These are phyloP conservation scores for Phyllosticta capitalensis DNA, from an alignment of 2,329 filamentous ascomycete genomes.

Conservation along the genomic window DNA sequence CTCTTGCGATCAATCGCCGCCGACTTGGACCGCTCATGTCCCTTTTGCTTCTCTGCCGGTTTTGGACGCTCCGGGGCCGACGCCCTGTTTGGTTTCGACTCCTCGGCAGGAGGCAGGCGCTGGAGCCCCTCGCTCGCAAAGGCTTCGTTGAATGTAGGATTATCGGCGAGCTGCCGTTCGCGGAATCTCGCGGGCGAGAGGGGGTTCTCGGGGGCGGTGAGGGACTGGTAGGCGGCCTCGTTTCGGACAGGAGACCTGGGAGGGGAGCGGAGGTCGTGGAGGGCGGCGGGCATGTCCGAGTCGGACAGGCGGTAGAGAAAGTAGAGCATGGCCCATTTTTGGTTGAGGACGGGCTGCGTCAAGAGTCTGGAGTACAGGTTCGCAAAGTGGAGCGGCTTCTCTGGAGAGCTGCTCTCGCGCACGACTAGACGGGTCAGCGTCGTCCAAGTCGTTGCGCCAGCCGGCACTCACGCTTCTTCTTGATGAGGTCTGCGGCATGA, in stretches of 20 bases:
- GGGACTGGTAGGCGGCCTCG: conserved; percentile 1
- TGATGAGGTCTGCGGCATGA: conserved; percentile 87
- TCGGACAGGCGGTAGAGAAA: conserved; percentile 78
- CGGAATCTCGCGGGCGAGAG: neutral
- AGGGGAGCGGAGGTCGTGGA: conserved; percentile 15
- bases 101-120: conserved; percentile 26
- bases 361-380: conserved; percentile 85
- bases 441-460: neutral
- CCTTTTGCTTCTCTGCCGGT: conserved; percentile 12
- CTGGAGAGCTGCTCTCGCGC: conserved; percentile 61
- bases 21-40: conserved; percentile 13
- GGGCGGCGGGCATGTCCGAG: conserved; percentile 40
- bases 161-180: conserved; percentile 14
- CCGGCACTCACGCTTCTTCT: conserved; percentile 51
- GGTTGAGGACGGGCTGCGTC: conserved; percentile 81
- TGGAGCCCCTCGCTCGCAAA: conserved; percentile 38
- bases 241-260: conserved; percentile 11
- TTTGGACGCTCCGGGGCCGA: conserved; percentile 9
- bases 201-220: neutral
- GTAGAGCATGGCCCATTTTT: conserved; percentile 96
- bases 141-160: conserved; percentile 36
- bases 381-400: conserved; percentile 72
- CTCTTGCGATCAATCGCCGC: conserved; percentile 3
- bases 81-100: conserved; percentile 17
- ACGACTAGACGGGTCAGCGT: conserved; percentile 44